Conservation (phyloP, 768 basidiomycete genomes). For the Tylopilus rubrobrunneus region DNA sequence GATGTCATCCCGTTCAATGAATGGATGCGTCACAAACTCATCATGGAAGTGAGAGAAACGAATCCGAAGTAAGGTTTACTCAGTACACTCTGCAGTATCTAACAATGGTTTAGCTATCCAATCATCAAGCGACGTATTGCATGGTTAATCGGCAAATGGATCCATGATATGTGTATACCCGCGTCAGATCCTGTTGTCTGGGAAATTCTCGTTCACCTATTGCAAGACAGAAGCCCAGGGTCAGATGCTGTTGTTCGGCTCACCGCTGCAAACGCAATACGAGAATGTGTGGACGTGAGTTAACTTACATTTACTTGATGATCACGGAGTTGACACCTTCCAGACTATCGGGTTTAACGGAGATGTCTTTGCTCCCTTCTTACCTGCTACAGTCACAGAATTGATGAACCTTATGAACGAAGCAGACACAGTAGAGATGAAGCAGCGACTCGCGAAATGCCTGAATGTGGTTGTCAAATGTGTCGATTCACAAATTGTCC, state of each 20-base stretch:
- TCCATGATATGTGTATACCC: slow-evolving; percentile 60
- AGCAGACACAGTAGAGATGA: slow-evolving; percentile 72
- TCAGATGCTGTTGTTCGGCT: slow-evolving; percentile 84
- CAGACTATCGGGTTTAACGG: slow-evolving; percentile 66
- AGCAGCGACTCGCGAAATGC: slow-evolving; percentile 65
- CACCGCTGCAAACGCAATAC: slow-evolving; percentile 75
- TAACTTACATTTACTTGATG: background rate
- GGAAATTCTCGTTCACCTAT: slow-evolving; percentile 75
- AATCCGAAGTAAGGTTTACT: slow-evolving; percentile 50
- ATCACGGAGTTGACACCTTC: slow-evolving; percentile 5
- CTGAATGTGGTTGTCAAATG: slow-evolving; percentile 67
- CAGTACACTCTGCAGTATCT: slow-evolving; percentile 3
- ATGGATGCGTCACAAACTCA: slow-evolving; percentile 63
- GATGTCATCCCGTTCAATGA: slow-evolving; percentile 61
- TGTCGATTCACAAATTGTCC: slow-evolving; percentile 54
- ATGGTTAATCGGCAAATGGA: slow-evolving; percentile 91
- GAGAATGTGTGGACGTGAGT: slow-evolving; percentile 83
- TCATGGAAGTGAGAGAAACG: slow-evolving; percentile 53
- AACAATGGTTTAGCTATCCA: slow-evolving; percentile 55
- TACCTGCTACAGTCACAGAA: slow-evolving; percentile 57
- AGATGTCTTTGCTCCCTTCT: slow-evolving; percentile 62
- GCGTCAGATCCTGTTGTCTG: slow-evolving; percentile 66
- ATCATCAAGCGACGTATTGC: slow-evolving; percentile 94
- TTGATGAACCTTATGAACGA: slow-evolving; percentile 70
- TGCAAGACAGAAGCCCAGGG: slow-evolving; percentile 63